Base-by-base conservation (phyloP, 441 rosid species). In the Brassica balearica region DNA sequence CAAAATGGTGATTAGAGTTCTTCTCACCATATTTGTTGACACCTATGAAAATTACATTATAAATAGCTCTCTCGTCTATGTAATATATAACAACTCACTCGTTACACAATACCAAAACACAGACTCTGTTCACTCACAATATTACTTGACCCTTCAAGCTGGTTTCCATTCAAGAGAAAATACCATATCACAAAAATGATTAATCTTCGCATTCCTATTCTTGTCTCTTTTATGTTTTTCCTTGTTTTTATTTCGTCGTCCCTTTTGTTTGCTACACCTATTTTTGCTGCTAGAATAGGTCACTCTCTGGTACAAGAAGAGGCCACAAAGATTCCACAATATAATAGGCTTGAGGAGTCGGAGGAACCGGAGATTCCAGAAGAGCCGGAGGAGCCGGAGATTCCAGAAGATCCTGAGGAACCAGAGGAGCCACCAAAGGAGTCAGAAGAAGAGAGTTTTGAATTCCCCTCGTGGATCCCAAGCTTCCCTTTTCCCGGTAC, bases 361-460 rank as follows among this genome's bases (percentile, higher is more conserved):
- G 77, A 78, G 64, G 46, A 38, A 8, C 48, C 76, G 2, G 77
- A 78, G 58, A 15, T 53, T 36, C 85, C 80, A 66, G 41, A 61
- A 14, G 70, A 76, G 55, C 79, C 79, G 0, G 53, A 82, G 1
- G 60, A 69, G 10, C 80, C 80, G 0, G 73, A 80, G 65, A n/a
- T 68, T 38, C 87, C 84, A 2, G 78, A 72, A 1, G 72, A 77
- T 59, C 75, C 71, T 2, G 73, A 63, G 53, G 78, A 73, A 12
- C 82, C 79, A 15, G 78, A 79, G 53, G 78, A 73, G 64, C 78
- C 72, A 38, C 78, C 78, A 59, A 68, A 78, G 20, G 80, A 82
- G 3, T 73, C 79, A 55, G 38, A 82, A 10, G 59, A 63, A 19
- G 74, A 82, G 8, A 78, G 41, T 27, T 67, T 79, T 71, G 69